phyloP scores from a whole-genome alignment of 148 eudicot species.

The Beta vulgaris region DNA sequence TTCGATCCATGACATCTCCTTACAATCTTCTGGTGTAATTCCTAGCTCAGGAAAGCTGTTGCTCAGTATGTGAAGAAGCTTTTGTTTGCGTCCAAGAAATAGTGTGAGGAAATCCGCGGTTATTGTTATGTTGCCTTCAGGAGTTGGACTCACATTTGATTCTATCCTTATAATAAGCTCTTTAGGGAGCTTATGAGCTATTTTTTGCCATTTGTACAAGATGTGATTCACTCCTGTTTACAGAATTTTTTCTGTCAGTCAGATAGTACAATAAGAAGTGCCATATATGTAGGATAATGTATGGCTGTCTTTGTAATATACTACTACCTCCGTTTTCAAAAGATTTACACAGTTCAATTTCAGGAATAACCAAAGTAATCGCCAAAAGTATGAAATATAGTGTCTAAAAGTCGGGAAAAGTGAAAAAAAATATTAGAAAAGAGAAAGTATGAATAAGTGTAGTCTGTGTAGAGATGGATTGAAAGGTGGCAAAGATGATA shows the following conservation, averaged over 20 bases:
- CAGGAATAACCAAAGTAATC: no score
- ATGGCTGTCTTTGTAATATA: no score
- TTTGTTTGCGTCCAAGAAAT: neutral
- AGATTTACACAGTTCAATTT: no score
- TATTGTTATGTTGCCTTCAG: neutral
- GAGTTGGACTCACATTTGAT: neutral
- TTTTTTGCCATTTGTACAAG: conserved; percentile 17
- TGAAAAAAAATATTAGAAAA: no score
- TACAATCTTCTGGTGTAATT: conserved; percentile 1
- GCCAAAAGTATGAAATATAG: no score
- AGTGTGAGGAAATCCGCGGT: neutral
- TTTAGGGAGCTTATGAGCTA: conserved; percentile 11
- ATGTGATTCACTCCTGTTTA: conserved; percentile 15
- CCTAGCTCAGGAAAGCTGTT: conserved; percentile 12
- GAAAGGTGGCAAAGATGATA: no score
- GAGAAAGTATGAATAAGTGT: no score
- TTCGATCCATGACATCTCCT: conserved; percentile 22
- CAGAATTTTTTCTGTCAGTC: neutral
- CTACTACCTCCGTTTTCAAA: no score
- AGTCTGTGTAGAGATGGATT: no score
- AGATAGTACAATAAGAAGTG: no score
- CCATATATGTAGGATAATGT: no score
- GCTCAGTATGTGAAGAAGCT: neutral
- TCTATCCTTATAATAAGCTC: conserved; percentile 12
- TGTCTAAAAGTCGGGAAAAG: no score